Base-by-base conservation (phyloP, 257 asterid genomes). In the Lycium ferocissimum region DNA sequence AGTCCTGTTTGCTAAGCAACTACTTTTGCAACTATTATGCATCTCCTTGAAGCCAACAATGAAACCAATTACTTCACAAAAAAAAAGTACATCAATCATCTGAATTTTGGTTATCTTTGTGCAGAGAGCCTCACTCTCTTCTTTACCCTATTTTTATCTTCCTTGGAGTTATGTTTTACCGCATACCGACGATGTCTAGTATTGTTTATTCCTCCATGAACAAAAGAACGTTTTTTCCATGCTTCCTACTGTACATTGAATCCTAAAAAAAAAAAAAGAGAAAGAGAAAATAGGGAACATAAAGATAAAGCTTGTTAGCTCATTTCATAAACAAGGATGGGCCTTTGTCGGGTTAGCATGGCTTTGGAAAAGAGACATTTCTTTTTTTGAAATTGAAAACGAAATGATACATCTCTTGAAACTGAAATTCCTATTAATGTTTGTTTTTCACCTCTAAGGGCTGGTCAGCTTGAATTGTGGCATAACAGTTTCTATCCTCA, bases 301-400 rank as follows among this genome's bases (percentile, higher is more conserved):
- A 75, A 72, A 73, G 80, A 73, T 75, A 49, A 13, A 22, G 45
- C 14, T 37, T 26, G 62, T 76, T 51, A 26, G 47, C 63, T 49
- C 81, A 76, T 26, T 51, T 76, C 81, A 49, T 76, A 6, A 22
- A 75, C 43, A 75, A 22, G 81, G 63, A 51, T 51, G 51, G 63
- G 12, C 59, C 81, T 76, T 75, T 22, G 81, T 51, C 40, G 37
- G 10, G 7, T 26, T 8, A 26, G 81, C 6, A 37, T 49, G 81
- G 22, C 45, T 76, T 75, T 51, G 59, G 81, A 13, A 76, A 76
- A 26, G 9, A 51, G 13, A 76, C 45, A 76, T 17, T 6, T 22
- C 22, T 76, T 49, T 26, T 26, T 26, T 26, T 26, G 33, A 26
- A 26, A 26, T 26, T 1, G 33, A 26, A 26, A 26, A 26, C 33